These are phyloP conservation scores for Colletotrichum melonis DNA, from an alignment of 2,329 filamentous ascomycete species.

Conservation along the genomic window DNA sequence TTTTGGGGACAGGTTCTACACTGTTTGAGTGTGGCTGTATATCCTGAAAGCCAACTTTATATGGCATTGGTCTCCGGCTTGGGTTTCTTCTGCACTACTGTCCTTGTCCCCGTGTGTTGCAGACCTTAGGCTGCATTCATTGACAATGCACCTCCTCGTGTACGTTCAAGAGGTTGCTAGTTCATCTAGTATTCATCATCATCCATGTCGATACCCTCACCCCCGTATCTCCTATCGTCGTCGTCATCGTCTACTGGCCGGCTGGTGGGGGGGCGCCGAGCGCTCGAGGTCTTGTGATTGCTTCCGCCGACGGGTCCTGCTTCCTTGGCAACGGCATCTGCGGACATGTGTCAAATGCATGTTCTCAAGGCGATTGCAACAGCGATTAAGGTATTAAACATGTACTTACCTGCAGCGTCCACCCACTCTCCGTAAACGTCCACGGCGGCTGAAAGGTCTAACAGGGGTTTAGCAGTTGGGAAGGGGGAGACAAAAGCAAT, in stretches of 20 bases:
- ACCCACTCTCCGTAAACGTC: conserved; percentile 99
- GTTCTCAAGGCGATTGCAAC: not conserved
- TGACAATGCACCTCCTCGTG: too few species aligned
- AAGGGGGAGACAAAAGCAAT: conserved; percentile 14
- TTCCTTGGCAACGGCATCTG: conserved; percentile 64
- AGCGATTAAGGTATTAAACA: not conserved
- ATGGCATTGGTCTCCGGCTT: not conserved
- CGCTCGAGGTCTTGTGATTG: conserved; percentile 23
- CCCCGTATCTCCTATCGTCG: conserved; percentile 62
- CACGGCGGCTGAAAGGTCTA: conserved; percentile 89
- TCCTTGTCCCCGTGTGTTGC: not conserved
- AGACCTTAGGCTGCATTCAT: not conserved
- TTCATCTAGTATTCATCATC: conserved; percentile 66
- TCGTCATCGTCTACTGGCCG: conserved; percentile 55
- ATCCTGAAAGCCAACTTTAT: not conserved
- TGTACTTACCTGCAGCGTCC: conserved; percentile 74
- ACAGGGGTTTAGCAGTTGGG: conserved; percentile 32
- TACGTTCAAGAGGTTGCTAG: not conserved
- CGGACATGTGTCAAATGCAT: not conserved
- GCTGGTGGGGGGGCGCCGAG: conserved; percentile 33
- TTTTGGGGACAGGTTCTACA: conserved; percentile 97
- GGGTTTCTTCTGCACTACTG: not conserved
- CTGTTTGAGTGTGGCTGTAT: conserved; percentile 67
- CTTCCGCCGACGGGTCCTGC: conserved; percentile 39
- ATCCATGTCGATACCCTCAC: conserved; percentile 63